phyloP scores from a whole-genome alignment of 1,284 basidiomycete species.

The Puccinia hordei region DNA sequence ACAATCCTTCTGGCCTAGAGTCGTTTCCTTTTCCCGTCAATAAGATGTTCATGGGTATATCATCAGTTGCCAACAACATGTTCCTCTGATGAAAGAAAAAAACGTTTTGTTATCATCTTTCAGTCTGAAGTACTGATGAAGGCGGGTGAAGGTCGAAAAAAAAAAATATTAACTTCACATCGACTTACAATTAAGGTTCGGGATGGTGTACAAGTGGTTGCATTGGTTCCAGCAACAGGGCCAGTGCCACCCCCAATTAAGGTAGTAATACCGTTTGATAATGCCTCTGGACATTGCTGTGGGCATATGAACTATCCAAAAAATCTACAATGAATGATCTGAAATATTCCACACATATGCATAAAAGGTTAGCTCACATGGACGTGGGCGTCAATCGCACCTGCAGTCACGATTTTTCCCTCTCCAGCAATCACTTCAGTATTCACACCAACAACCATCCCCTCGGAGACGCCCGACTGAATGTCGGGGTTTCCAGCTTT shows the following conservation, averaged over 20 bases:
- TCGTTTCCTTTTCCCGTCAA: constrained; percentile 74
- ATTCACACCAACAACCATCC: constrained; percentile 78
- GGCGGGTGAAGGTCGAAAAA: not conserved
- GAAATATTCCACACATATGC: not conserved
- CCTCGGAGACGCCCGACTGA: constrained; percentile 77
- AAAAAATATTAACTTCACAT: constrained; percentile 63
- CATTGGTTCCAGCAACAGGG: constrained; percentile 83
- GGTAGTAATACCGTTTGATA: constrained; percentile 57
- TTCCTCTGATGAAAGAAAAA: constrained; percentile 55
- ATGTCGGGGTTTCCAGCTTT: constrained; percentile 96
- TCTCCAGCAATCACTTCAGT: constrained; percentile 96
- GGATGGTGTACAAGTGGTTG: constrained; percentile 92
- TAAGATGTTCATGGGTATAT: constrained; percentile 49
- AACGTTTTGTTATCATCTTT: not conserved
- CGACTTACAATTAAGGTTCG: constrained; percentile 86
- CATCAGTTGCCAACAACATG: constrained; percentile 47
- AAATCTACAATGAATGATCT: not conserved
- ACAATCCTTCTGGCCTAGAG: constrained; percentile 69
- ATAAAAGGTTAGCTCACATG: constrained; percentile 61
- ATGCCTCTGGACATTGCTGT: constrained; percentile 73
- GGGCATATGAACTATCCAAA: constrained; percentile 77
- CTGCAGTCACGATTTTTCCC: constrained; percentile 88
- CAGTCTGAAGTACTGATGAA: not conserved
- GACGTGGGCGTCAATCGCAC: constrained; percentile 86
- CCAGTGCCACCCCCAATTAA: constrained; percentile 70